Base-by-base conservation (phyloP, 148 eudicot species). In the Nepenthes gracilis region DNA sequence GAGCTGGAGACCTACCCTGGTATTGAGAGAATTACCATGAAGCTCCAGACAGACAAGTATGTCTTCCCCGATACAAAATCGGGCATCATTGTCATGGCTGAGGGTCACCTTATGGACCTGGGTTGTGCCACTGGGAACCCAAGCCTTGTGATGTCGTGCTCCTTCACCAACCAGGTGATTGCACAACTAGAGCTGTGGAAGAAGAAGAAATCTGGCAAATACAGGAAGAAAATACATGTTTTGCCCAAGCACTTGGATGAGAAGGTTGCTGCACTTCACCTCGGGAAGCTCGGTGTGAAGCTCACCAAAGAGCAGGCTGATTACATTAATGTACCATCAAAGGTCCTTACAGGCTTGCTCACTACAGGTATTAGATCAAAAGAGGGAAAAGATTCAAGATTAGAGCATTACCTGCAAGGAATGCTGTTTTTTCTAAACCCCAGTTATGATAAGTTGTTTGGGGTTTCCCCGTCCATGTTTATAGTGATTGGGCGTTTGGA, bases 91-190 rank as follows among this genome's bases (percentile, higher is more conserved):
- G 40, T 92, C 52, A 73, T 92, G 80, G 98, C 96, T 0, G 98
- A 92, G 90, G 98, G 94, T 32, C 81, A 94, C 54, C 85, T 92
- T 68, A 92, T 92, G 96, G 96, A 92, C 88, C 80, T 88, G 86
- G 98, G 98, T 1, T 92, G 96, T 47, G 98, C 98, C 68, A 88
- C 94, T 0, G 94, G 98, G 23, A 96, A 92, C 85, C 98, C 97
- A 35, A 92, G 98, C 68, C 88, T 92, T 32, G 94, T 92, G 55
- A 92, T 92, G 98, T 92, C 98, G 0, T 92, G 98, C 78, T 92
- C 98, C 0, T 88, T 92, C 83, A 92, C 98, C n/a, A 92, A 92
- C 81, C 96, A 92, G 61, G 88, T 88, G 32, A 92, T 92, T 66
- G 98, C 96, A 15, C 98, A 92, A 73, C 98, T 92, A 1, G 98